Percentiles rank a stretch among this genome's conserved stretches.
Conservation (phyloP, 164 flowering plant genomes). For the Dillenia suffruticosa region DNA sequence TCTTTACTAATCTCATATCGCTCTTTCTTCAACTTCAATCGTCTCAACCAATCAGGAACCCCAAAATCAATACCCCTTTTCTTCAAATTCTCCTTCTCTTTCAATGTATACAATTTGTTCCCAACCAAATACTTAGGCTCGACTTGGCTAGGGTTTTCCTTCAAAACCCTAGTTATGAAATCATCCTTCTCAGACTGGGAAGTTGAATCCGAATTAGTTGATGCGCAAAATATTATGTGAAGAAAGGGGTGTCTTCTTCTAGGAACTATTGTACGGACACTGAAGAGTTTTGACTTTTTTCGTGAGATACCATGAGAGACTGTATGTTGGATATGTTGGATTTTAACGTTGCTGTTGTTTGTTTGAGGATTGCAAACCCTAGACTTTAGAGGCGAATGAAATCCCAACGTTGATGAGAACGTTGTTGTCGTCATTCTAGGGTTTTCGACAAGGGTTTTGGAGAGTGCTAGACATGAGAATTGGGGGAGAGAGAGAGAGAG, state of each 20-base stretch:
- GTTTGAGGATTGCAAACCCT: slow-evolving; percentile 8
- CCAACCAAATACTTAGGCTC: slow-evolving; percentile 71
- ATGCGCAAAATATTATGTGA: background rate
- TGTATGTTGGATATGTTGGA: too few relatives aligned
- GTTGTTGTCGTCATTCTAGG: background rate
- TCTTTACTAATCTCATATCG: slow-evolving; percentile 15
- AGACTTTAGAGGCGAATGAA: background rate
- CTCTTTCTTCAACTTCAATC: slow-evolving; percentile 11
- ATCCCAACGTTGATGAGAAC: slow-evolving; percentile 7
- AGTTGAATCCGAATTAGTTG: slow-evolving; percentile 12
- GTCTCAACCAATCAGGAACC: slow-evolving; percentile 34
- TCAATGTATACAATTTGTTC: slow-evolving; percentile 53
- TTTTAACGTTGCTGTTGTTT: background rate
- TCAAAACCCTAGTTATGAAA: slow-evolving; percentile 79
- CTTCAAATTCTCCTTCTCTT: slow-evolving; percentile 52
- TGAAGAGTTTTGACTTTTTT: background rate
- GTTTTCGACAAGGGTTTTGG: background rate
- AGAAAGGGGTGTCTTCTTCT: background rate
- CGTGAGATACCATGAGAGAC: background rate
- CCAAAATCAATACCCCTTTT: slow-evolving; percentile 18
- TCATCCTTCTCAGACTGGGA: slow-evolving; percentile 41
- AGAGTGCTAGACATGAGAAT: background rate
- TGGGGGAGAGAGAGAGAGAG: background rate
- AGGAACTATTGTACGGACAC: background rate
- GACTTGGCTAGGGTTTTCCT: slow-evolving; percentile 85